Evolutionary conservation across 148 eudicot species (phyloP), one percentile per base, ranked within the genome.

Genomic region (Vaccinium vitisidaea): DNA sequence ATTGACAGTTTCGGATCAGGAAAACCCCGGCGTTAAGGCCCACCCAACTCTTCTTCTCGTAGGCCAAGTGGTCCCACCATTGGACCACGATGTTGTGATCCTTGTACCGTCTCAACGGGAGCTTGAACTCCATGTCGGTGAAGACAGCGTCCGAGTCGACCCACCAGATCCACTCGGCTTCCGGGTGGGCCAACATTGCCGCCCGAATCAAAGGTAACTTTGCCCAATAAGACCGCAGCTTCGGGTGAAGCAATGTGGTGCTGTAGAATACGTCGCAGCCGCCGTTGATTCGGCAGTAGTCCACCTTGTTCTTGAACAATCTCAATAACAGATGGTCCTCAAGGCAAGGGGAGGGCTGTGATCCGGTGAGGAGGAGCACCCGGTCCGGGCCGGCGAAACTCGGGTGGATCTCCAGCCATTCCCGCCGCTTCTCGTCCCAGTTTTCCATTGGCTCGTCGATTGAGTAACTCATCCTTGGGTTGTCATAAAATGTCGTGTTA

Each of bases 21-120:
- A 96, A 94, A 3, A 96, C 98, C 8, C 99, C 99, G 7, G 99
- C 98, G 76, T 94, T 96, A 14, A 94, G 85, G 52, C 95, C 92
- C 4, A 88, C 84, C 99, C 99, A 96, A 86, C 98, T 96, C 81
- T 46, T 83, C 73, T 89, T 76, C 80, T 88, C 84, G 85, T 86
- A 91, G 55, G 94, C 87, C 84, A 90, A 18, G 15, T 82, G 18
- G 8, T 88, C 55, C 95, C 98, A 95, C 1, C 98, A 98, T 58
- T 95, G 92, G 14, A 95, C 86, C 2, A 95, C 91, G 2, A 95
- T 70, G 59, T 95, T 95, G 63, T 93, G 90, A 65, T 83, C 80
- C 59, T 82, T 85, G 84, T 95, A 95, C 81, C 89, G 85, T 4
- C 87, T 83, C 43, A 95, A 83, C 0, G 98, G 98, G 1, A 93